A percentile compares a stretch with the other conserved stretches of the same genome.
Conservation (phyloP, 306 rosid genomes). For the Neltuma alba region DNA sequence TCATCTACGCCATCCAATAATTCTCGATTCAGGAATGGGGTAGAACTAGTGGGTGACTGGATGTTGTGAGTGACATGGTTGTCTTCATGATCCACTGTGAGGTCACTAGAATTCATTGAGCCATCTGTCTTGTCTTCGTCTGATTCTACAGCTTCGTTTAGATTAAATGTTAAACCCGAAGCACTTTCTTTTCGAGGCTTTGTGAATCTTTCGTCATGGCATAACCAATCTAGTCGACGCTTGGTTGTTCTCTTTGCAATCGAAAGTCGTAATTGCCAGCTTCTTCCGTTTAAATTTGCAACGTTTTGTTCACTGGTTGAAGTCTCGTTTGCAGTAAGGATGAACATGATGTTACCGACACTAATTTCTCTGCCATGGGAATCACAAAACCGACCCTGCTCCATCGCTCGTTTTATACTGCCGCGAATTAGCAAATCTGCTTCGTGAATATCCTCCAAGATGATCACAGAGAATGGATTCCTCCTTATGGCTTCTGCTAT, state of each 20-base stretch:
- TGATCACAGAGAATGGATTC: constrained; percentile 76
- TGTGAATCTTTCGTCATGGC: constrained; percentile 52
- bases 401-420: constrained; percentile 83
- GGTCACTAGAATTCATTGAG: constrained; percentile 83
- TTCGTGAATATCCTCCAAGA: constrained; percentile 85
- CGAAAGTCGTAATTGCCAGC: constrained; percentile 74
- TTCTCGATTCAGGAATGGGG: constrained; percentile 38
- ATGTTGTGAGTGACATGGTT: constrained; percentile 46
- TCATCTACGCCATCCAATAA: constrained; percentile 68
- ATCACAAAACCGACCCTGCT: constrained; percentile 79
- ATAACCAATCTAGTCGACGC: constrained; percentile 67
- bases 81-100: constrained; percentile 72
- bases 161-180: constrained; percentile 70
- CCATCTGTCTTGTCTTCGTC: constrained; percentile 77
- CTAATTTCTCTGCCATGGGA: constrained; percentile 91
- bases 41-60: constrained; percentile 25
- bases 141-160: constrained; percentile 70
- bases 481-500: constrained; percentile 84
- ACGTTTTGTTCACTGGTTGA: constrained; percentile 61
- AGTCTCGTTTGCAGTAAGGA: constrained; percentile 71
- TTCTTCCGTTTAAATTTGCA: constrained; percentile 46
- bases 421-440: constrained; percentile 62
- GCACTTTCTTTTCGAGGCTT: constrained; percentile 59
- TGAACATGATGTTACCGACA: constrained; percentile 73
- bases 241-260: constrained; percentile 56